Conservation (phyloP, 768 basidiomycete genomes). For the Leccinum sublutescens region DNA sequence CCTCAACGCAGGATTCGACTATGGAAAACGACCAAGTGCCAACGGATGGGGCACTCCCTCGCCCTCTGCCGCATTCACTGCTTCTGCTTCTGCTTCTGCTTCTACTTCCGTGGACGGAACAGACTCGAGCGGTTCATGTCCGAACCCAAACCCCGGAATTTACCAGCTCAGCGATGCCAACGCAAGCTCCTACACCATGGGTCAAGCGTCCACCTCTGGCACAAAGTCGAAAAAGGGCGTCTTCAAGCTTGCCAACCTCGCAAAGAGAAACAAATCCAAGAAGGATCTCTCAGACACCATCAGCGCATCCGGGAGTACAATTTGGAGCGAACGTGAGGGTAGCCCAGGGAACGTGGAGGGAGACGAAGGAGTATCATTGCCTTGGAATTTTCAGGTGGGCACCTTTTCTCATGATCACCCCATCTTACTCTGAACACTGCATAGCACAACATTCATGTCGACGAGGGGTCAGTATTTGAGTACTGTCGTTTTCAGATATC, state of each 20-base stretch:
- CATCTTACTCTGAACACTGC: constrained; percentile 2
- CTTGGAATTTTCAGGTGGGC: constrained; percentile 73
- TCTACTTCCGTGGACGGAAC: constrained; percentile 24
- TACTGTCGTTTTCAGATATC: constrained; percentile 12
- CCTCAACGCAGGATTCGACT: constrained; percentile 1
- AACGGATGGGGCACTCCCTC: constrained; percentile 17
- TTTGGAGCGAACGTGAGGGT: constrained; percentile 15
- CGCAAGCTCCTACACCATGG: constrained; percentile 14
- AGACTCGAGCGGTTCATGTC: constrained; percentile 26
- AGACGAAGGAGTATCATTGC: constrained; percentile 63
- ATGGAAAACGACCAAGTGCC: neutral
- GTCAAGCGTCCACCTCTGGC: constrained; percentile 2
- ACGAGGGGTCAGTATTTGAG: constrained; percentile 61
- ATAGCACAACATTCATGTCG: constrained; percentile 80
- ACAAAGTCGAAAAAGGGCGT: constrained; percentile 30
- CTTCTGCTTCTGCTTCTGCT: constrained; percentile 1
- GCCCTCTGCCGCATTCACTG: constrained; percentile 10
- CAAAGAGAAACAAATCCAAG: constrained; percentile 33
- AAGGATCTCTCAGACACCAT: constrained; percentile 27
- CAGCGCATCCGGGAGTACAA: constrained; percentile 16
- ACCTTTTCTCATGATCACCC: neutral
- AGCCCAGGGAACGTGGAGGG: constrained; percentile 25
- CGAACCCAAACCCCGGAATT: constrained; percentile 6
- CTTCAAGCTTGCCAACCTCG: constrained; percentile 37
- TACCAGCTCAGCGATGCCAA: constrained; percentile 19